Evolutionary conservation across 192 early-diverging fungal genomes (phyloP).

Genomic region (Backusella tuberculispora): DNA sequence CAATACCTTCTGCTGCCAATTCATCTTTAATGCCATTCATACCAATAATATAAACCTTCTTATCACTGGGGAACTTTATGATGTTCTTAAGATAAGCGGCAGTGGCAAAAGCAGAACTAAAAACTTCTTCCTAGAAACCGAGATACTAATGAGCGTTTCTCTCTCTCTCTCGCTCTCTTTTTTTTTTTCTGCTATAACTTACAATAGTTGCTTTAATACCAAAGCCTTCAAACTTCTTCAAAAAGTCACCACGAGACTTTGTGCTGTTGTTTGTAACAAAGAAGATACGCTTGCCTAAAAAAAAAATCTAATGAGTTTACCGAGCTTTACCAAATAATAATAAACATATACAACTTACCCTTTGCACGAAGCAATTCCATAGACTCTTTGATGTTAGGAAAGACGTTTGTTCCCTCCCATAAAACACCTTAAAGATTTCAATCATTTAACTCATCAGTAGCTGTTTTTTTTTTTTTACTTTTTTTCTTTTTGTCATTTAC

Average conservation of each 20-base stretch:
- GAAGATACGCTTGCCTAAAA: constrained; percentile 81
- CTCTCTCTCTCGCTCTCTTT: not conserved
- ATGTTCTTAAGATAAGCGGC: constrained; percentile 90
- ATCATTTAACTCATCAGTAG: not conserved
- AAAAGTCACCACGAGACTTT: constrained; percentile 80
- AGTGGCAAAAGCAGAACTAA: constrained; percentile 90
- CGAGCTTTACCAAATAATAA: not conserved
- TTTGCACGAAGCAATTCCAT: constrained; percentile 72
- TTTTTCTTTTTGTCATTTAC: constrained; percentile 43
- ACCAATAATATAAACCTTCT: constrained; percentile 93
- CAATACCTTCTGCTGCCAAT: constrained; percentile 79
- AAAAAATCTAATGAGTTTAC: not conserved
- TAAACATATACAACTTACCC: constrained; percentile 47
- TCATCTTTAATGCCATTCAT: constrained; percentile 88
- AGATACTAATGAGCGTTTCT: not conserved
- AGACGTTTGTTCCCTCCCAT: constrained; percentile 77
- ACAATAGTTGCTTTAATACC: constrained; percentile 78
- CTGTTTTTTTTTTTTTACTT: too few species aligned
- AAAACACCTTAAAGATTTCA: constrained; percentile 71
- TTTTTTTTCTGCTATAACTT: constrained; percentile 31
- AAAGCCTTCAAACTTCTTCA: constrained; percentile 81
- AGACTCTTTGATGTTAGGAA: constrained; percentile 72
- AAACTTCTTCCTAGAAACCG: constrained; percentile 79
- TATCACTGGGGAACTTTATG: constrained; percentile 80
- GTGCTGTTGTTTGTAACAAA: constrained; percentile 99